Base-by-base conservation (phyloP, 805 yeast genomes). In the Ogataea paraovalis region DNA sequence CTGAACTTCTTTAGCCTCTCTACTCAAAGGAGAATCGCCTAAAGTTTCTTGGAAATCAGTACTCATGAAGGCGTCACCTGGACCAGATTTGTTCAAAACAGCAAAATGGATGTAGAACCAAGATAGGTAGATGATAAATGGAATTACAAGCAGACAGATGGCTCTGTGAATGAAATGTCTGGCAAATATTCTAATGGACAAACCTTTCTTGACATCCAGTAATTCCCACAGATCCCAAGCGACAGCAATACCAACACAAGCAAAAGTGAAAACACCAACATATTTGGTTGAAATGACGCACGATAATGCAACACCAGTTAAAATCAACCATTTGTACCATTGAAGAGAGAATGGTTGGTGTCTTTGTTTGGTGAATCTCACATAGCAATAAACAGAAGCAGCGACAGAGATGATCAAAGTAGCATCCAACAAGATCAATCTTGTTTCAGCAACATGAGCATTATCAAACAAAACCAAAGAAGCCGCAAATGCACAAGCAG, bases 31-130 rank as follows among this genome's bases (percentile, higher is more conserved):
- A 43, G 91, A 87, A 62, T 94, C 99, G 33, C 81, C 83, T 44
- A 94, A 75, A 30, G 96, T 84, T 61, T 89, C 96, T 71, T 94
- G 98, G 76, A 94, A 94, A 50, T 85, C 91, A 6, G 94, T 76
- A n/a, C 94, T 80, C 99, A 94, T 94, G 65, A 92, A 90, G 2
- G 76, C 75, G 64, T 94, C 97, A 52, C 99, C 99, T 4, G 97
- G 94, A 25, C 99, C 99, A 2, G 98, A 91, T 56, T 79, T 83
- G 57, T 70, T 76, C 60, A 94, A 77, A 22, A 94, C 78, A 27
- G 80, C 77, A 69, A 94, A 94, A 69, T 94, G 99, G 45, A 91
- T 74, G 71, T 83, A 89, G 70, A 92, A 94, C 96, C 97, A 90
- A 58, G 80, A 82, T 53, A 90, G 73, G 65, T 89, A 94, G 55